Evolutionary conservation across 164 flowering plant genomes (phyloP).

Genomic region (Berberis thunbergii): DNA sequence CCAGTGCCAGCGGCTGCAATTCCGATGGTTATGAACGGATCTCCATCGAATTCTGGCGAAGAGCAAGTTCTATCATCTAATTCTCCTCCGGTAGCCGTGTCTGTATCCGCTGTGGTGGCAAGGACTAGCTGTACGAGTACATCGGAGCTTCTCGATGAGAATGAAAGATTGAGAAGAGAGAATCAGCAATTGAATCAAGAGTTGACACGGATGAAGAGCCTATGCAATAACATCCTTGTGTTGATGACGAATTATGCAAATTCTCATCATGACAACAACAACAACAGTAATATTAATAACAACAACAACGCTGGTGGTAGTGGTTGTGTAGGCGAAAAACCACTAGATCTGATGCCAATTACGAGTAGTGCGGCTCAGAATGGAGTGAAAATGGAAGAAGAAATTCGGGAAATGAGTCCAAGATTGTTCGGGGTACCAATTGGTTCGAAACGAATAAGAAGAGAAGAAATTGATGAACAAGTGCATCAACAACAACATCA

Average conservation of each 20-base stretch:
- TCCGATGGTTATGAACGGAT: slow-evolving; percentile 14
- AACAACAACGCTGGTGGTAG: neutral
- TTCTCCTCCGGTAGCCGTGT: slow-evolving; percentile 15
- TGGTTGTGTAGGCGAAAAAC: slow-evolving; percentile 16
- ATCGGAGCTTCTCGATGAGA: slow-evolving; percentile 61
- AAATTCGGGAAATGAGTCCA: slow-evolving; percentile 19
- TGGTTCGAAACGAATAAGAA: slow-evolving; percentile 48
- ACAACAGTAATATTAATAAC: neutral
- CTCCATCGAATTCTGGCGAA: slow-evolving; percentile 60
- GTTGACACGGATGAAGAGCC: slow-evolving; percentile 49
- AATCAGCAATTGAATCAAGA: slow-evolving; percentile 51
- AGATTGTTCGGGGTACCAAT: slow-evolving; percentile 58
- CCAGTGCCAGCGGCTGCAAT: slow-evolving; percentile 11
- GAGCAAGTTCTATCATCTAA: slow-evolving; percentile 61
- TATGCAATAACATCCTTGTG: slow-evolving; percentile 55
- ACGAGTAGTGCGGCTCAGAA: slow-evolving; percentile 6
- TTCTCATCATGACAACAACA: slow-evolving; percentile 7
- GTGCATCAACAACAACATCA: slow-evolving; percentile 13
- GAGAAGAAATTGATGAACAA: slow-evolving; percentile 19
- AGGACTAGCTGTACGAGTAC: slow-evolving; percentile 14
- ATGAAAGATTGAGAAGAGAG: slow-evolving; percentile 64
- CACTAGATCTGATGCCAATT: slow-evolving; percentile 38
- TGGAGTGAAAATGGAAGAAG: slow-evolving; percentile 8
- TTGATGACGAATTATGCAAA: slow-evolving; percentile 51
- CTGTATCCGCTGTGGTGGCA: slow-evolving; percentile 1